These are phyloP conservation scores for Termitomyces sp. DNA, from an alignment of 768 basidiomycete genomes.

Conservation along the genomic window DNA sequence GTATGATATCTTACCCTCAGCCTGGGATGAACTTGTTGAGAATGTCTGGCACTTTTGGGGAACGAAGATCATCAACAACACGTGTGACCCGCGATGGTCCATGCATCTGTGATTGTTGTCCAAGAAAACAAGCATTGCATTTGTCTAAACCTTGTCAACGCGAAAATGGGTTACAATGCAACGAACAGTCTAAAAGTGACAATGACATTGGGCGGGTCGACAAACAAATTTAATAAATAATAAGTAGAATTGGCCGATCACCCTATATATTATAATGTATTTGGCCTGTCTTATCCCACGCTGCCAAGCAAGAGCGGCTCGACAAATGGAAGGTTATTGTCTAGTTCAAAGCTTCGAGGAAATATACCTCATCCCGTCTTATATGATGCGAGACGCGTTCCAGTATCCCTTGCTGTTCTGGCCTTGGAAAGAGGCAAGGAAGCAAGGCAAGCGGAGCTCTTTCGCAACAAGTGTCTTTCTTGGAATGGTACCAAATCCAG, in stretches of 20 bases:
- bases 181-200: background rate
- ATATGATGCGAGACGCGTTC: background rate
- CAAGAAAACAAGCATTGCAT: background rate
- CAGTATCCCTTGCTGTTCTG: background rate
- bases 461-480: background rate
- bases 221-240: background rate
- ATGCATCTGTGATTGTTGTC: background rate
- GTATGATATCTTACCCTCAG: no score
- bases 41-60: background rate
- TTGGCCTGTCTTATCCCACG: background rate
- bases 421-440: background rate
- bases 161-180: background rate
- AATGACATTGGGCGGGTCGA: background rate
- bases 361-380: background rate
- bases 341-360: background rate
- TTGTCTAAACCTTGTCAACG: background rate
- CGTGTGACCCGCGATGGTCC: background rate
- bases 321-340: background rate
- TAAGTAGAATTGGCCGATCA: background rate
- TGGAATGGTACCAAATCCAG: background rate
- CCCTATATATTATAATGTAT: background rate
- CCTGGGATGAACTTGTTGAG: background rate
- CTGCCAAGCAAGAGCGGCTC: background rate
- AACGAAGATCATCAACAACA: background rate
- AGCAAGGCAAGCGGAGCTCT: no score